phyloP scores from a whole-genome alignment of 805 yeast genomes.

The Lipomyces sp. region DNA sequence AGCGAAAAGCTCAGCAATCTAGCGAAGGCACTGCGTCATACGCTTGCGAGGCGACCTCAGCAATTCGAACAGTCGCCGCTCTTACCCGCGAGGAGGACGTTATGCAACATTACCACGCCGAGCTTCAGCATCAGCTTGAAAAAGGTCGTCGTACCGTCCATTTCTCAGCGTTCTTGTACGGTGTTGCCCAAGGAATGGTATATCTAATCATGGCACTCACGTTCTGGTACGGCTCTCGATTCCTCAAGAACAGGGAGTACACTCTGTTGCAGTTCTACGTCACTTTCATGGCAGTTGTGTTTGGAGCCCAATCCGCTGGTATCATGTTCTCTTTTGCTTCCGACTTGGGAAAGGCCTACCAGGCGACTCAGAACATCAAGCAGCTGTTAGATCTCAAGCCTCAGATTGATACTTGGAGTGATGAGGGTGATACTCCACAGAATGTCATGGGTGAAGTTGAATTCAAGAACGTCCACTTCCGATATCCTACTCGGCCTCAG shows the following conservation, averaged over 20 bases:
- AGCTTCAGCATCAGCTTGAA: constrained; percentile 44
- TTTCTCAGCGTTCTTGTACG: constrained; percentile 45
- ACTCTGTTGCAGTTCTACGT: constrained; percentile 47
- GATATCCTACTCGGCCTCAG: constrained; percentile 65
- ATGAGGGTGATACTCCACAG: constrained; percentile 43
- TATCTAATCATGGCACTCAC: constrained; percentile 49
- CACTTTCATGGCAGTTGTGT: constrained; percentile 46
- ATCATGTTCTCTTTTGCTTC: constrained; percentile 49
- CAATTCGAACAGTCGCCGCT: constrained; percentile 51
- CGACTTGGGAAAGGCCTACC: constrained; percentile 49
- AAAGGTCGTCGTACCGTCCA: constrained; percentile 41
- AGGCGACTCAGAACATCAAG: constrained; percentile 46
- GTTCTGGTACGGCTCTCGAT: constrained; percentile 50
- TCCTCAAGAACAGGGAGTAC: constrained; percentile 42
- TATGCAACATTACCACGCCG: constrained; percentile 41
- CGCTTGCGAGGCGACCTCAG: constrained; percentile 49
- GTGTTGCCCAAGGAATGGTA: constrained; percentile 47
- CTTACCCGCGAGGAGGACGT: constrained; percentile 51
- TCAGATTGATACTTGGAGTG: constrained; percentile 44
- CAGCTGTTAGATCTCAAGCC: constrained; percentile 44
- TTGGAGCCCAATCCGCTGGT: constrained; percentile 51
- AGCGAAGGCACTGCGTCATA: constrained; percentile 49
- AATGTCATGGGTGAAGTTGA: constrained; percentile 56
- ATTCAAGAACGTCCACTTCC: constrained; percentile 63
- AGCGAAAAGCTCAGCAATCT: constrained; percentile 47